Conservation (phyloP, 768 basidiomycete species). For the Xerocomellus chrysenteron region DNA sequence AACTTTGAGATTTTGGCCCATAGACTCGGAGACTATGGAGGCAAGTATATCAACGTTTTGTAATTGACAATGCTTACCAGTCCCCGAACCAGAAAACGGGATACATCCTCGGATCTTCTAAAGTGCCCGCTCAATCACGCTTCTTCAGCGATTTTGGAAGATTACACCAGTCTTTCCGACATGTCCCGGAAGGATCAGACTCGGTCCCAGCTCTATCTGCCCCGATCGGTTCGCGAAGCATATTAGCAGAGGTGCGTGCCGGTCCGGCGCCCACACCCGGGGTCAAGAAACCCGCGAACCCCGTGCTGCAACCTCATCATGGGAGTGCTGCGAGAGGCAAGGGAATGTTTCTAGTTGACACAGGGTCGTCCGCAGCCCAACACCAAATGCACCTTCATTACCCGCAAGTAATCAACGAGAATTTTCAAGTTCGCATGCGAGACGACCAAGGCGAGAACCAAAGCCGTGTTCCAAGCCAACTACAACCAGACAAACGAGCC, state of each 20-base stretch:
- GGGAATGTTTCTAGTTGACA: conserved; percentile 27
- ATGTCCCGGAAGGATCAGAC: conserved; percentile 44
- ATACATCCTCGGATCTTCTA: conserved; percentile 32
- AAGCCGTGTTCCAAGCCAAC: background rate
- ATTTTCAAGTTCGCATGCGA: conserved; percentile 10
- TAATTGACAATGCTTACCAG: conserved; percentile 9
- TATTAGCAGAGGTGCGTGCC: conserved; percentile 71
- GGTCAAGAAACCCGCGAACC: conserved; percentile 24
- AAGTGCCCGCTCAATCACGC: conserved; percentile 25
- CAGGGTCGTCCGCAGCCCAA: conserved; percentile 33
- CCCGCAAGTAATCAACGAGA: conserved; percentile 10
- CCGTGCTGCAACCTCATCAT: conserved; percentile 34
- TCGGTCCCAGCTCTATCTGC: conserved; percentile 55
- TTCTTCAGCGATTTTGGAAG: conserved; percentile 24
- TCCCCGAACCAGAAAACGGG: conserved; percentile 47
- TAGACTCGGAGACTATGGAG: conserved; percentile 68
- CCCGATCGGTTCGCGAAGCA: conserved; percentile 63
- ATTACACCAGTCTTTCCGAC: conserved; percentile 50
- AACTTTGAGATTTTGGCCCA: conserved; percentile 88
- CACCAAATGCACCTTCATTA: conserved; percentile 38
- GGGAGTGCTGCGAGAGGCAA: conserved; percentile 35
- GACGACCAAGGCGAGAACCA: conserved; percentile 16
- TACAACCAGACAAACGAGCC: conserved; percentile 16
- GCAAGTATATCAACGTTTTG: conserved; percentile 34
- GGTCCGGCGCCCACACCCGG: conserved; percentile 34